A percentile compares a stretch with the other conserved stretches of the same genome.
phyloP scores from a whole-genome alignment of 768 basidiomycete genomes.

The Serpula lacrymans region DNA sequence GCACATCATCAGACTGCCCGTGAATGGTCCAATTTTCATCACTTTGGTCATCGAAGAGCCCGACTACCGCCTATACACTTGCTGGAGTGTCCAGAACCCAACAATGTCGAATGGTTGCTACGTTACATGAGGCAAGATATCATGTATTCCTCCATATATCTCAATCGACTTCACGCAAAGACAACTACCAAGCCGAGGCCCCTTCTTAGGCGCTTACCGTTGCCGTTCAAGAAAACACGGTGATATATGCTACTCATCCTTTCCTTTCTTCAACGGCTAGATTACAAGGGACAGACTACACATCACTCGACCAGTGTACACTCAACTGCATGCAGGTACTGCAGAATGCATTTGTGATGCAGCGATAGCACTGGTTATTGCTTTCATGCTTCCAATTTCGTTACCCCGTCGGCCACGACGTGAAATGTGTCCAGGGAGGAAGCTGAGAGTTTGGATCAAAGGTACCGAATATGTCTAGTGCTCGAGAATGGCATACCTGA shows the following conservation, averaged over 20 bases:
- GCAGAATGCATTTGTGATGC: too few species aligned
- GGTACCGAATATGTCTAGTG: background rate
- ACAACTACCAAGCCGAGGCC: background rate
- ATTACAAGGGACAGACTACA: background rate
- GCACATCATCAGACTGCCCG: too few species aligned
- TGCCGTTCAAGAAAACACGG: background rate
- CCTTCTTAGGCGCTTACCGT: background rate
- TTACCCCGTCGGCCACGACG: slow-evolving; percentile 52
- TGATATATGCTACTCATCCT: background rate
- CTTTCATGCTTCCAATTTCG: slow-evolving; percentile 40
- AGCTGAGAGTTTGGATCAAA: slow-evolving; percentile 18
- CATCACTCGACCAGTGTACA: too few species aligned
- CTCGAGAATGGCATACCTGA: slow-evolving; percentile 13
- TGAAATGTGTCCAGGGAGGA: slow-evolving; percentile 49
- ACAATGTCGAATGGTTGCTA: slow-evolving; percentile 4
- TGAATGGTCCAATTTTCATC: too few species aligned
- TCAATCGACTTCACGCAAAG: background rate
- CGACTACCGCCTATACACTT: background rate
- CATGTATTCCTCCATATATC: slow-evolving; percentile 1
- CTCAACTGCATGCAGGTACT: too few species aligned
- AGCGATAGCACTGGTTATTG: too few species aligned
- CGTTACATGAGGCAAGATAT: slow-evolving; percentile 4
- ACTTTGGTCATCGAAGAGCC: too few species aligned
- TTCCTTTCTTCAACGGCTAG: background rate
- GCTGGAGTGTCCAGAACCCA: background rate